phyloP scores from a whole-genome alignment of 129 eudicot genomes.

The Helianthus annuus region DNA sequence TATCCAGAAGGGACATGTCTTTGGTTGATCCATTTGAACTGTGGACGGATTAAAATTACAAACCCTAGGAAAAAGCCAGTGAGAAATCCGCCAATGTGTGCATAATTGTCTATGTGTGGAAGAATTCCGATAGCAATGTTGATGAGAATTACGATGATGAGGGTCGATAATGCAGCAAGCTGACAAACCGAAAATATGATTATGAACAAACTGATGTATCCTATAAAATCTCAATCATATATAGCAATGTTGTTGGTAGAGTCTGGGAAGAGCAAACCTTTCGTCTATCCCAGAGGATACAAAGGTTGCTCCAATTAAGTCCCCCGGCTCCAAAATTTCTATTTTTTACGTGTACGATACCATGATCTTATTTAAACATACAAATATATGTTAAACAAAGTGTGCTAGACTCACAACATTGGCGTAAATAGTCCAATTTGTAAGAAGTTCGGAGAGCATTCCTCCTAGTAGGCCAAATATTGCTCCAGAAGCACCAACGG shows the following conservation, averaged over 20 bases:
- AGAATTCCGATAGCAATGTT: slow-evolving; percentile 77
- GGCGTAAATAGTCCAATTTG: slow-evolving; percentile 82
- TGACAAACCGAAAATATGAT: slow-evolving; percentile 5
- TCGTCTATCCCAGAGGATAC: too few species aligned
- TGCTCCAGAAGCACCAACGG: slow-evolving; percentile 95
- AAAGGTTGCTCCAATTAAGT: too few species aligned
- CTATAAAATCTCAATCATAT: too few species aligned
- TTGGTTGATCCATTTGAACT: slow-evolving; percentile 54
- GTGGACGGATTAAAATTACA: slow-evolving; percentile 63
- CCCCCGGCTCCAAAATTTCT: too few species aligned
- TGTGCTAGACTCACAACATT: slow-evolving; percentile 49
- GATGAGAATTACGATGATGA: slow-evolving; percentile 47
- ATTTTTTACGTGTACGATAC: too few species aligned
- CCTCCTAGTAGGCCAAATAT: slow-evolving; percentile 83
- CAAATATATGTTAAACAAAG: not conserved
- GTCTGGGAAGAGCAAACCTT: too few species aligned
- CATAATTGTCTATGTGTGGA: slow-evolving; percentile 87
- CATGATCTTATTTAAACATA: not conserved
- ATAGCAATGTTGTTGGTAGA: too few species aligned
- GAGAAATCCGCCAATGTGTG: slow-evolving; percentile 84
- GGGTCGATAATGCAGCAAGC: slow-evolving; percentile 56
- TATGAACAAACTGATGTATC: not conserved
- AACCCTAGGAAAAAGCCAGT: slow-evolving; percentile 83
- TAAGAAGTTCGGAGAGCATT: slow-evolving; percentile 78
- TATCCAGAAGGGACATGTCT: slow-evolving; percentile 46